Conservation (phyloP, 2,329 filamentous ascomycete genomes). For the Pestalotiopsis sp. region DNA sequence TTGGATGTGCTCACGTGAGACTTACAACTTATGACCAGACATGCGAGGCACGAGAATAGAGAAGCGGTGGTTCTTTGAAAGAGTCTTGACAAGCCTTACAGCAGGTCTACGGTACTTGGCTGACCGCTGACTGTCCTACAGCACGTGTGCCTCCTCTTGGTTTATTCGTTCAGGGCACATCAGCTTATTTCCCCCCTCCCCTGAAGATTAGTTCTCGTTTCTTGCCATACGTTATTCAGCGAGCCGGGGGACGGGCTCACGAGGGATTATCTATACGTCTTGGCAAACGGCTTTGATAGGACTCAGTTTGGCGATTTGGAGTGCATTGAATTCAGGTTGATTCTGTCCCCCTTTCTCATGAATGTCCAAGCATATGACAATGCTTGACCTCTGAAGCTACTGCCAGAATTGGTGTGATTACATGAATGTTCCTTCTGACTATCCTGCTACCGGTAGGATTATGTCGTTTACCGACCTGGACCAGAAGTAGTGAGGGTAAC, state of each 20-base stretch:
- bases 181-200: background rate
- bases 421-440: background rate
- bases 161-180: constrained; percentile 5
- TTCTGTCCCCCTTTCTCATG: background rate
- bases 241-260: constrained; percentile 27
- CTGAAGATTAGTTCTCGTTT: constrained; percentile 14
- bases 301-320: constrained; percentile 51
- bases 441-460: too few species aligned
- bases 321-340: constrained; percentile 45
- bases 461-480: too few species aligned
- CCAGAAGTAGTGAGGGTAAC: too few species aligned
- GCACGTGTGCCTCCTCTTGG: background rate
- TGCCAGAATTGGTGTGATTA: background rate
- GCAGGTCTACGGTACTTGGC: constrained; percentile 10
- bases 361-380: background rate
- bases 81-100: background rate
- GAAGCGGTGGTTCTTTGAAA: background rate
- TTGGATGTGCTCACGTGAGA: constrained; percentile 1
- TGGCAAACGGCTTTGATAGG: constrained; percentile 46
- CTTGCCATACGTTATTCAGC: constrained; percentile 20
- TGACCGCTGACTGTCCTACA: background rate
- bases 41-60: background rate
- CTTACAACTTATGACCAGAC: background rate
- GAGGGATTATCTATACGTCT: constrained; percentile 38
- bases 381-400: background rate